These are phyloP conservation scores for Eucalyptus curtisii DNA, from an alignment of 345 rosid genomes.

Conservation along the genomic window DNA sequence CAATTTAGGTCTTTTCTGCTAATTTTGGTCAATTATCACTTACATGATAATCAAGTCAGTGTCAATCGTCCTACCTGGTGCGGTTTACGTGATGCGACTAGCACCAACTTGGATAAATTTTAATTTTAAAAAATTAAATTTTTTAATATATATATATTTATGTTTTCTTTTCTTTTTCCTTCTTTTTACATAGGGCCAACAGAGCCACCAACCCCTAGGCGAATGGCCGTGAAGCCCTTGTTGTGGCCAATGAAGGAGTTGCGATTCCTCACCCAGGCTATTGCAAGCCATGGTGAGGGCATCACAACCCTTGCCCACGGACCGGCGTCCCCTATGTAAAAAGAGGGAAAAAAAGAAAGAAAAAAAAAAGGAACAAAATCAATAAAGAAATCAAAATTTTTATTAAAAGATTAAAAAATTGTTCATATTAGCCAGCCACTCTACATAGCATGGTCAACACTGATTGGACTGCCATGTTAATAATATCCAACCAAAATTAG, in stretches of 20 bases:
- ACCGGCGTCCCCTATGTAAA: rapidly evolving
- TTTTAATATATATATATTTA: too few species aligned
- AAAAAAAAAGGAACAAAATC: too few species aligned
- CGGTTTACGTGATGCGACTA: rapidly evolving
- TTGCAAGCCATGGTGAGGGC: not conserved
- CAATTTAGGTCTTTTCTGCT: too few species aligned
- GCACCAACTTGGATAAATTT: rapidly evolving
- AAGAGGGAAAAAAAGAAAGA: not conserved
- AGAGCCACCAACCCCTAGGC: not conserved
- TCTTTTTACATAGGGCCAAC: not conserved
- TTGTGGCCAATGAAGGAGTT: not conserved
- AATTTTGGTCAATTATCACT: not conserved
- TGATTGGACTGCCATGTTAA: rapidly evolving
- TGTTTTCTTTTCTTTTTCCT: not conserved
- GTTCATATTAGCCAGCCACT: not conserved
- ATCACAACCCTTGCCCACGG: not conserved
- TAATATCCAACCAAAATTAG: not conserved
- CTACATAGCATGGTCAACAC: not conserved
- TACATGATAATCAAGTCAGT: not conserved
- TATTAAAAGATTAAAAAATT: too few species aligned
- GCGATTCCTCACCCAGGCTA: not conserved
- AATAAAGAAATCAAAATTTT: rapidly evolving
- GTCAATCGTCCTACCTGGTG: not conserved
- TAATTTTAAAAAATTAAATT: too few species aligned
- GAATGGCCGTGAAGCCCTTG: not conserved